A percentile compares a stretch with the other conserved stretches of the same genome.
These are phyloP conservation scores for Yamadazyma jaroonii DNA, from an alignment of 1,139 yeast species.

Conservation along the genomic window DNA sequence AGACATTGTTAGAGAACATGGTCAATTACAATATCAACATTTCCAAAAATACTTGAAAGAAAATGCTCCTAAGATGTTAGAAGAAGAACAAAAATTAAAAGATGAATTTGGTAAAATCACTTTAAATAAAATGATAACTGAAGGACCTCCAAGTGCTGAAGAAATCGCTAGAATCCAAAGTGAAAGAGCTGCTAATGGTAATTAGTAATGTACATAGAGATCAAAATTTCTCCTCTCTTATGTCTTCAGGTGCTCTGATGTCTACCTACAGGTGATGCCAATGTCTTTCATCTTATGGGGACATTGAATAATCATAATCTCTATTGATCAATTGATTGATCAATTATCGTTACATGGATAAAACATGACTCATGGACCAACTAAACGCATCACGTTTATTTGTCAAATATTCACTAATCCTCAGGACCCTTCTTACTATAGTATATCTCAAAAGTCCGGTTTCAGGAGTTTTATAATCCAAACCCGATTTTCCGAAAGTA, in stretches of 20 bases:
- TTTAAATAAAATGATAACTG: slow-evolving; percentile 77
- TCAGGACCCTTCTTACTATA: too few species aligned
- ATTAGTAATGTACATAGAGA: slow-evolving; percentile 9
- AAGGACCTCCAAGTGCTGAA: slow-evolving; percentile 84
- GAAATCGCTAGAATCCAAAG: slow-evolving; percentile 72
- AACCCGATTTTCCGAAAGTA: slow-evolving; percentile 7
- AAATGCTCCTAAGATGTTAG: slow-evolving; percentile 82
- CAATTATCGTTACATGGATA: too few species aligned
- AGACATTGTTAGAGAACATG: slow-evolving; percentile 88
- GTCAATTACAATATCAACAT: slow-evolving; percentile 83
- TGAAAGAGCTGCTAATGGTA: slow-evolving; percentile 24
- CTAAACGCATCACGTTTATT: too few species aligned
- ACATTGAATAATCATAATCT: too few species aligned
- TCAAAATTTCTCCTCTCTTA: not conserved
- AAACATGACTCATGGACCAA: too few species aligned
- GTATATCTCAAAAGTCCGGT: too few species aligned
- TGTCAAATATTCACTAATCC: too few species aligned
- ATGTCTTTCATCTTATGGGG: too few species aligned
- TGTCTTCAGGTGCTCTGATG: too few species aligned
- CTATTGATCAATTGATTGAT: too few species aligned
- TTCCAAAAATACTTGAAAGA: slow-evolving; percentile 82
- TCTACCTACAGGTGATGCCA: not conserved
- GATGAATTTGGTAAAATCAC: slow-evolving; percentile 80
- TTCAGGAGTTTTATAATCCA: not conserved
- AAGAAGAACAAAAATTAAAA: slow-evolving; percentile 75